Evolutionary conservation across 2,329 filamentous ascomycete species (phyloP).

Genomic region (Penicillium sp.): DNA sequence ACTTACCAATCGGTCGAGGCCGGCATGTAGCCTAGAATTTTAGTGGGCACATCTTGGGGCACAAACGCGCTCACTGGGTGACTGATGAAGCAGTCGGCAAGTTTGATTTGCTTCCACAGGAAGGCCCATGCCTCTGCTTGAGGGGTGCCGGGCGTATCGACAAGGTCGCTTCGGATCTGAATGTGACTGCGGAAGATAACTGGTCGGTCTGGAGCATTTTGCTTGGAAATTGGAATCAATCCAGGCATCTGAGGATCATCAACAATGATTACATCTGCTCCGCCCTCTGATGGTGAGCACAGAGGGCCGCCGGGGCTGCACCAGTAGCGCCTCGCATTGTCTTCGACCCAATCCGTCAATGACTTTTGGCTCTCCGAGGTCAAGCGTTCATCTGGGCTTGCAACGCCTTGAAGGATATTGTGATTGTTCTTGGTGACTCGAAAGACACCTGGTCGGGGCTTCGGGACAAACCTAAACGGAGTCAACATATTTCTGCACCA

Average conservation of each 20-base stretch:
- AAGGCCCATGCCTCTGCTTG: conserved; percentile 73
- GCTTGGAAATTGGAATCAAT: conserved; percentile 72
- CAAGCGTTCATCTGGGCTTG: conserved; percentile 63
- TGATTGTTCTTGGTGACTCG: conserved; percentile 83
- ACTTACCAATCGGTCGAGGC: conserved; percentile 74
- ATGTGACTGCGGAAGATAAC: conserved; percentile 82
- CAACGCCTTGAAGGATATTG: conserved; percentile 82
- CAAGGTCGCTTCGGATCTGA: conserved; percentile 73
- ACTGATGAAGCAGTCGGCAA: conserved; percentile 75
- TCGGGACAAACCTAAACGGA: conserved; percentile 64
- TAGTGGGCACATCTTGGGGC: conserved; percentile 62
- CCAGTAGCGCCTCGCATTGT: conserved; percentile 76
- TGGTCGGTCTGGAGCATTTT: conserved; percentile 67
- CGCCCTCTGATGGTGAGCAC: conserved; percentile 62
- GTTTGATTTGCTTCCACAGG: conserved; percentile 68
- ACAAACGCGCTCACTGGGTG: conserved; percentile 77
- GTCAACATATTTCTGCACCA: not conserved
- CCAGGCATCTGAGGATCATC: conserved; percentile 84
- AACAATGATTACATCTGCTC: conserved; percentile 73
- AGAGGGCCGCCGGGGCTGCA: conserved; percentile 66
- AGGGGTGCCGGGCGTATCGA: conserved; percentile 60
- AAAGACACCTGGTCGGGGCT: conserved; percentile 75
- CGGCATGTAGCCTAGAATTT: conserved; percentile 71
- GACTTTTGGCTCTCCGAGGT: conserved; percentile 58
- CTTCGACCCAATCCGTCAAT: conserved; percentile 69